Base-by-base conservation (phyloP, 2,329 filamentous ascomycete genomes). In the Polytolypa hystricis region DNA sequence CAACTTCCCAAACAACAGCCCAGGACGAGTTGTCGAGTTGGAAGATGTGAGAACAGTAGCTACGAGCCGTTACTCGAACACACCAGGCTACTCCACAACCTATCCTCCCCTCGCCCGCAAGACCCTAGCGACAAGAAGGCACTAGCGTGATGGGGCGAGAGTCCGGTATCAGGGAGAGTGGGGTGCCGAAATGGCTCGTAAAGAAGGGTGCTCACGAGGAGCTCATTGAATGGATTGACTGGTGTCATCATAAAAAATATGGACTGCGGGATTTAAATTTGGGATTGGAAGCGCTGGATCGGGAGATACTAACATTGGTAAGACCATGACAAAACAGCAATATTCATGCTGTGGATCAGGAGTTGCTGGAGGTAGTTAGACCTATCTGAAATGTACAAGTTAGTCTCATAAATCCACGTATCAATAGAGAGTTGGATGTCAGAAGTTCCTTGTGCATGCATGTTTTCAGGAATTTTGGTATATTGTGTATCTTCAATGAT, bases 221-320 rank as follows among this genome's bases (percentile, higher is more conserved):
- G 60, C 48, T 73, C 69, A 58, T 73, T 70, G 70, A 74, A 74
- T 73, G 70, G 70, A 74, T 74, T 69, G 67, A 73, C 70, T 73
- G 57, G 66, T 63, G 67, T 71, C 70, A 70, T 74, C 70, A 66
- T 71, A 49, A 58, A 60, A 49, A 48, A 31, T 45, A 33, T 19
- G 36, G 32, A 30, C 18, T 42, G 38, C 20, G 32, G 30, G 35
- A 25, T 25, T 7, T 25, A 25, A 25, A 25, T 7, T 7, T 25
- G 7, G 21, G 21, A 25, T 7, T 7, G 21, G n/a, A 25, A 25
- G n/a, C n/a, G n/a, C 7, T 25, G 21, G n/a, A 25, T 7, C n/a
- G 21, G 21, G 21, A 7, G 21, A n/a, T 25, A 25, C 21, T n/a
- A 25, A 25, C 21, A 25, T 25, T n/a, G n/a, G n/a, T n/a, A n/a